Percentiles rank a stretch among this genome's conserved stretches.
Conservation (phyloP, 176 grass and related monocot species). For the Phoenix dactylifera region DNA sequence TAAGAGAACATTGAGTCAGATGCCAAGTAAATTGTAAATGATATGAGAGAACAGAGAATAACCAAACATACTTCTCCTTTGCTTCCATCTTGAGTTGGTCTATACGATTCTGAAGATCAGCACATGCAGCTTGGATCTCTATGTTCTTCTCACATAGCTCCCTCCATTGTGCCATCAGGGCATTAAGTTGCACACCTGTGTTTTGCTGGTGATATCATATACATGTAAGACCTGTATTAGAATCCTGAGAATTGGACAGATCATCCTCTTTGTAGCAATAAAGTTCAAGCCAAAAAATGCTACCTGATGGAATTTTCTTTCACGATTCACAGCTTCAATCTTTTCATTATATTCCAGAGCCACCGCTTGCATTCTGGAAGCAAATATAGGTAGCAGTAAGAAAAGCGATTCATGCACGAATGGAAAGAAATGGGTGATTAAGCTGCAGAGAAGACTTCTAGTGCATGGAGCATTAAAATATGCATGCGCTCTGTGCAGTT, state of each 20-base stretch:
- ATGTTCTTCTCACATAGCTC: slow-evolving; percentile 86
- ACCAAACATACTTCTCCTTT: slow-evolving; percentile 46
- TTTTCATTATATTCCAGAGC: slow-evolving; percentile 75
- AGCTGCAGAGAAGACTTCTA: too few relatives aligned
- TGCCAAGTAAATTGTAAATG: neutral
- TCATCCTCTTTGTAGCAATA: too few relatives aligned
- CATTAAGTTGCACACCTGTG: slow-evolving; percentile 65
- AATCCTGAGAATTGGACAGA: neutral
- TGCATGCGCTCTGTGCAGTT: too few relatives aligned
- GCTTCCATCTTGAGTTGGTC: slow-evolving; percentile 61
- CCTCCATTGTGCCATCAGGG: slow-evolving; percentile 73
- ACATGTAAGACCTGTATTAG: neutral
- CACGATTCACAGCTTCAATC: slow-evolving; percentile 83
- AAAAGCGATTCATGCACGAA: neutral
- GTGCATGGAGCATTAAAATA: too few relatives aligned
- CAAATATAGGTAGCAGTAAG: slow-evolving; percentile 2
- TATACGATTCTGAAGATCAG: slow-evolving; percentile 63
- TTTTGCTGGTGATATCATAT: slow-evolving; percentile 63
- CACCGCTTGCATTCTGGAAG: slow-evolving; percentile 64
- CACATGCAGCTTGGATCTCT: slow-evolving; percentile 71
- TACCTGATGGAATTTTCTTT: slow-evolving; percentile 98
- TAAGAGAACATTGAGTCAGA: slow-evolving; percentile 3
- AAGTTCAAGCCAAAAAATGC: neutral
- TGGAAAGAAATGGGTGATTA: too few relatives aligned
- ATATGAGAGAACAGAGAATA: neutral